Percentiles rank a stretch among this genome's conserved stretches.
Evolutionary conservation across 257 asterid species (phyloP).

Genomic region (Handroanthus guayacan): DNA sequence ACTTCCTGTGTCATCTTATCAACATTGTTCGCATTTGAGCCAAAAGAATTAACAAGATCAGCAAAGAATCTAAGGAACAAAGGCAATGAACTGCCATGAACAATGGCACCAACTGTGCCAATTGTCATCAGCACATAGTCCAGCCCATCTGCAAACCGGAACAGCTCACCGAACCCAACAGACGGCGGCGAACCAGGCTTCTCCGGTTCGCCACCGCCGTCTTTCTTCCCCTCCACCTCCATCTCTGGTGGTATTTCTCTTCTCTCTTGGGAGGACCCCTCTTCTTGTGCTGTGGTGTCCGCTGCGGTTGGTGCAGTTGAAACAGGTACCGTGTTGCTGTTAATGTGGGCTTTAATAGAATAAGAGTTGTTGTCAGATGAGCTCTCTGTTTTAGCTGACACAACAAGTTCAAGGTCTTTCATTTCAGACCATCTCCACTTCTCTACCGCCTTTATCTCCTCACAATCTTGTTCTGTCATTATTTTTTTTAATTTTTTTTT

Average conservation of each 20-base stretch:
- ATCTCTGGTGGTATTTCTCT: not conserved
- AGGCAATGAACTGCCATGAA: conserved; percentile 95
- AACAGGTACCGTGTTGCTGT: conserved; percentile 27
- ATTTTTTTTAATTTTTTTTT: not conserved
- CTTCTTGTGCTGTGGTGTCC: not conserved
- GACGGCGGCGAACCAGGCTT: conserved; percentile 63
- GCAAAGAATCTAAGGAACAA: conserved; percentile 95
- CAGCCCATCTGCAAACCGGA: conserved; percentile 91
- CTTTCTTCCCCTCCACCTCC: conserved; percentile 50
- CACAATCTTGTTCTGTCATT: conserved; percentile 34
- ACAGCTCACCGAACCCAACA: conserved; percentile 65
- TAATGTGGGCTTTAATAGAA: conserved; percentile 53
- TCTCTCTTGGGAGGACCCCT: not conserved
- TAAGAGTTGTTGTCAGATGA: conserved; percentile 32
- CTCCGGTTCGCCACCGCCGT: conserved; percentile 47
- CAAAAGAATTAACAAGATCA: conserved; percentile 98
- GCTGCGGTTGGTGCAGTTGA: conserved; percentile 28
- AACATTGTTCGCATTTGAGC: conserved; percentile 84
- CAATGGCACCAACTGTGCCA: conserved; percentile 91
- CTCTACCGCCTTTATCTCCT: conserved; percentile 71
- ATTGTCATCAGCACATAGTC: conserved; percentile 79
- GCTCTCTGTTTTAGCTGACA: conserved; percentile 43
- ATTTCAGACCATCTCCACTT: conserved; percentile 86
- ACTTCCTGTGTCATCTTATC: conserved; percentile 98
- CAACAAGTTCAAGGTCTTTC: conserved; percentile 77